These are phyloP conservation scores for Phytophthora pseudosyringae DNA, from an alignment of 352 stramenopile genomes.

Conservation along the genomic window DNA sequence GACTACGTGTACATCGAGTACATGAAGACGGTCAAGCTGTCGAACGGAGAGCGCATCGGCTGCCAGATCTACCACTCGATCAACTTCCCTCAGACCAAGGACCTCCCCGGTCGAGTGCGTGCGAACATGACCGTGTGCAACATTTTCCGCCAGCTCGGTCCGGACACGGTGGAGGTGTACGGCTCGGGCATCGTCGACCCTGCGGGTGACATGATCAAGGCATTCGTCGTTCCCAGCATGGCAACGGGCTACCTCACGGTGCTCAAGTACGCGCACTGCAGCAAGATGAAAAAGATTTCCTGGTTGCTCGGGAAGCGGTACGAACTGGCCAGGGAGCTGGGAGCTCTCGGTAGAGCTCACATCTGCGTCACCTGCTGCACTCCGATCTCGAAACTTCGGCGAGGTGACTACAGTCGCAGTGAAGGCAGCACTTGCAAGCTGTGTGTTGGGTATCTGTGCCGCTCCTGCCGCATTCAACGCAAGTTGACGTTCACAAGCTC, in stretches of 20 bases:
- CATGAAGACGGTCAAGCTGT: slow-evolving; percentile 41
- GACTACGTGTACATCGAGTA: slow-evolving; percentile 57
- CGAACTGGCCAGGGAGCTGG: slow-evolving; percentile 19
- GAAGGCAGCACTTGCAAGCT: slow-evolving; percentile 38
- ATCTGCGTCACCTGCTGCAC: slow-evolving; percentile 36
- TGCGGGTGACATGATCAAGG: slow-evolving; percentile 38
- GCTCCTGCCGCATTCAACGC: slow-evolving; percentile 41
- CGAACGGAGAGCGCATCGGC: slow-evolving; percentile 43
- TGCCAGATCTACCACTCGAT: slow-evolving; percentile 60
- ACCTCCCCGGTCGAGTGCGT: slow-evolving; percentile 39
- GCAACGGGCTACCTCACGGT: slow-evolving; percentile 18
- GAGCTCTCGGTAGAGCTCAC: slow-evolving; percentile 10
- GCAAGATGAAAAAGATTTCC: slow-evolving; percentile 42
- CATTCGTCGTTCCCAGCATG: slow-evolving; percentile 25
- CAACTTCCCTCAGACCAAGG: slow-evolving; percentile 46
- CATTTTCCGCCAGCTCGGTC: slow-evolving; percentile 51
- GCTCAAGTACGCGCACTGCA: slow-evolving; percentile 40
- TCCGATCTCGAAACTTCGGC: slow-evolving; percentile 19
- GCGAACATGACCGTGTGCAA: slow-evolving; percentile 52
- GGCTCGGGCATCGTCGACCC: slow-evolving; percentile 40
- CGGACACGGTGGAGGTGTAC: slow-evolving; percentile 55
- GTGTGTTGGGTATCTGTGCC: slow-evolving; percentile 43
- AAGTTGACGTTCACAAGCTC: slow-evolving; percentile 34
- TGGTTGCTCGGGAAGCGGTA: slow-evolving; percentile 32
- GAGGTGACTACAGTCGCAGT: slow-evolving; percentile 22